phyloP scores from a whole-genome alignment of 306 rosid genomes.

The Oemleria cerasiformis region DNA sequence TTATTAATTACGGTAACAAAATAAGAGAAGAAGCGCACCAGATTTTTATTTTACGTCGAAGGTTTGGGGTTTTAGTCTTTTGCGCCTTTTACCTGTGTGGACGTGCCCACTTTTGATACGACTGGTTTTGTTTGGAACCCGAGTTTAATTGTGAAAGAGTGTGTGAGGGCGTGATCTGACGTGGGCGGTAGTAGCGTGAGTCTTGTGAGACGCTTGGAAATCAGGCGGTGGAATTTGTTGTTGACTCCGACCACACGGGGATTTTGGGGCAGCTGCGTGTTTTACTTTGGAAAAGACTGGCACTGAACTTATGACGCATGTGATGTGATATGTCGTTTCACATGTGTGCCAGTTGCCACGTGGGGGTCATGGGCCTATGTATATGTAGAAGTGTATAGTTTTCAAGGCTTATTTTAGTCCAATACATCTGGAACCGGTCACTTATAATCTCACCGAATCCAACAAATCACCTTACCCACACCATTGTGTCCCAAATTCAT shows the following conservation, averaged over 20 bases:
- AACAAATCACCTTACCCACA: too few species aligned
- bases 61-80: slow-evolving; percentile 15
- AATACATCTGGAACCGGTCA: too few species aligned
- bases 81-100: slow-evolving; percentile 8
- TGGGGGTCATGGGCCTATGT: background rate
- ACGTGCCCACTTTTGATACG: slow-evolving; percentile 17
- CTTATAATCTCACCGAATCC: too few species aligned
- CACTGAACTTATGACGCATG: slow-evolving; percentile 15
- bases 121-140: background rate
- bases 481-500: too few species aligned
- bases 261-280: background rate
- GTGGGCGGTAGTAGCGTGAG: background rate
- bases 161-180: background rate
- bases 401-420: too few species aligned
- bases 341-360: background rate
- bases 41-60: background rate
- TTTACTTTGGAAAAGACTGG: background rate
- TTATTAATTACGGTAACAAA: slow-evolving; percentile 16
- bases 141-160: background rate
- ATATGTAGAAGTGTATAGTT: background rate
- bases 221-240: background rate
- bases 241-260: background rate
- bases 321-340: slow-evolving; percentile 7
- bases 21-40: background rate
- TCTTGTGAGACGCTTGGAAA: background rate